A percentile compares a stretch with the other conserved stretches of the same genome.
Conservation (phyloP, 1,284 basidiomycete genomes). For the Serendipita sp. region DNA sequence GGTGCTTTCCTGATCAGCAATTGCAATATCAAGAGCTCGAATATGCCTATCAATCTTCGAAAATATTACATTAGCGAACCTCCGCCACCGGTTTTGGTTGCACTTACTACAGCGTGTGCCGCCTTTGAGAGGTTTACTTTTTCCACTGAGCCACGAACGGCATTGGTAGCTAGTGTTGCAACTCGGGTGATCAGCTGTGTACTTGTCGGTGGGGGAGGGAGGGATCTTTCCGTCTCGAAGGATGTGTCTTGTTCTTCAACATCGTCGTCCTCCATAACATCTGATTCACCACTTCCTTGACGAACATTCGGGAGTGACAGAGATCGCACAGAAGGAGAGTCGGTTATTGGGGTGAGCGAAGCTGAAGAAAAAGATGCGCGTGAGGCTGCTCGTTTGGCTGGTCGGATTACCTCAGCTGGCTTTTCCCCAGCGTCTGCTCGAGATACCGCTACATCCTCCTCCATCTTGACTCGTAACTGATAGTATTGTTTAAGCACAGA, state of each 20-base stretch:
- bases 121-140: conserved; percentile 59
- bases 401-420: neutral
- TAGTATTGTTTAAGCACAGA: conserved; percentile 24
- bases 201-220: conserved; percentile 19
- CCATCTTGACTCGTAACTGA: conserved; percentile 29
- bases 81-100: neutral
- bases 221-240: conserved; percentile 15
- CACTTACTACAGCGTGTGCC: conserved; percentile 47
- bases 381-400: neutral
- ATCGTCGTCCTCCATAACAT: conserved; percentile 10
- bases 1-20: conserved; percentile 7
- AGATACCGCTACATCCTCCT: conserved; percentile 27
- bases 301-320: neutral
- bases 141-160: conserved; percentile 49
- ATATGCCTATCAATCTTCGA: conserved; percentile 14
- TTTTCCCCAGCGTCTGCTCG: neutral
- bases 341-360: conserved; percentile 1
- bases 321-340: neutral
- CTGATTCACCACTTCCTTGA: conserved; percentile 7
- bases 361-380: conserved; percentile 3
- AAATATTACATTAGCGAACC: conserved; percentile 1
- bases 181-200: conserved; percentile 41
- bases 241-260: conserved; percentile 9
- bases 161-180: conserved; percentile 43
- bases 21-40: conserved; percentile 8